These are phyloP conservation scores for Fomitopsis serialis DNA, from an alignment of 768 basidiomycete genomes.

Conservation along the genomic window DNA sequence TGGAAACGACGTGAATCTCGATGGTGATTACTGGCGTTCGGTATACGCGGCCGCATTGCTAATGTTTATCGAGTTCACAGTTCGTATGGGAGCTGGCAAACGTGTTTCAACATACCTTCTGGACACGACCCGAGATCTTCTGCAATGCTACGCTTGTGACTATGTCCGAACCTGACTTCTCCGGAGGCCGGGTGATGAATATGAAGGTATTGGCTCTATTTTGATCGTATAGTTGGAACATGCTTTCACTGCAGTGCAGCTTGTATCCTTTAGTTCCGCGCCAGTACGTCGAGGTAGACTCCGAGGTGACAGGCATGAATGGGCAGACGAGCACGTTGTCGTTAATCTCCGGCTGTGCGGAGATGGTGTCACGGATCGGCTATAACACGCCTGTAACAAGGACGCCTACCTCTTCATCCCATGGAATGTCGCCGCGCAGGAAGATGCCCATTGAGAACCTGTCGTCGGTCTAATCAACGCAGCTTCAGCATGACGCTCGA, in stretches of 20 bases:
- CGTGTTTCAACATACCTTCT: constrained; percentile 32
- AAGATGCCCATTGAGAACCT: constrained; percentile 61
- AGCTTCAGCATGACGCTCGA: too few species aligned
- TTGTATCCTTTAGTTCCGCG: constrained; percentile 50
- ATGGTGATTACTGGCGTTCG: constrained; percentile 45
- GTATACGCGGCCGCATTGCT: constrained; percentile 61
- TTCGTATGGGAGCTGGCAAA: not conserved
- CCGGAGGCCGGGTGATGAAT: constrained; percentile 46
- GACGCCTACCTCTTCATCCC: constrained; percentile 26
- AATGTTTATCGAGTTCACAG: not conserved
- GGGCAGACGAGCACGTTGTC: constrained; percentile 59
- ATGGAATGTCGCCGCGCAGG: constrained; percentile 51
- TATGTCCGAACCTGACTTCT: constrained; percentile 40
- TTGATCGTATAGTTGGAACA: constrained; percentile 55
- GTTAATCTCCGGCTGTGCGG: constrained; percentile 43
- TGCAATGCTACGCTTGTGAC: constrained; percentile 56
- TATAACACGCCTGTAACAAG: not conserved
- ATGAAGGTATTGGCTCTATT: constrained; percentile 50
- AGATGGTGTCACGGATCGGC: not conserved
- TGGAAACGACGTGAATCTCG: constrained; percentile 67
- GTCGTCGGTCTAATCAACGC: constrained; percentile 54
- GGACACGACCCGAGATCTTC: constrained; percentile 51
- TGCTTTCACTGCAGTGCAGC: constrained; percentile 50
- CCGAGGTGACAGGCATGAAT: constrained; percentile 50
- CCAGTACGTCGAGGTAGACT: constrained; percentile 41